phyloP scores from a whole-genome alignment of 2,329 filamentous ascomycete genomes.

The Exophiala aquamarina region DNA sequence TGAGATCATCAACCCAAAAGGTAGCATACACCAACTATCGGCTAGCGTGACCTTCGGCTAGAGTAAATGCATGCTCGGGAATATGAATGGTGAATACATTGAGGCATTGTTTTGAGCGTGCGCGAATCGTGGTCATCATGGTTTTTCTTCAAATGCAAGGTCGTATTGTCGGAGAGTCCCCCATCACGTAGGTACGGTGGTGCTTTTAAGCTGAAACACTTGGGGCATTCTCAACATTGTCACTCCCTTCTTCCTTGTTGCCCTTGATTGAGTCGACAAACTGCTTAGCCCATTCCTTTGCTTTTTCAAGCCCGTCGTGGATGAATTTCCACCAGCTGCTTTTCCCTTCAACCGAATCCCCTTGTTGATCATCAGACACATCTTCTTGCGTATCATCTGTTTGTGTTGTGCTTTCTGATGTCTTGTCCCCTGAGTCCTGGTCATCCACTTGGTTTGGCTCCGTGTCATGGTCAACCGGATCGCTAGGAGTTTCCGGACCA shows the following conservation, averaged over 20 bases:
- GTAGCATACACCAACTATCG: too few species aligned
- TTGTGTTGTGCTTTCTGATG: not conserved
- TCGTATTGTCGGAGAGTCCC: too few species aligned
- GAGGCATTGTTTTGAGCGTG: too few species aligned
- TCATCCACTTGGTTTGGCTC: constrained; percentile 7
- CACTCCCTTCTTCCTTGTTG: constrained; percentile 22
- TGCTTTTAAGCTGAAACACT: not conserved
- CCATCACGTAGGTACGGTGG: too few species aligned
- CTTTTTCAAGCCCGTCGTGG: constrained; percentile 27
- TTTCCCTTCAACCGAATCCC: not conserved
- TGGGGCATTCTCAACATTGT: not conserved
- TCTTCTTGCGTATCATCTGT: constrained; percentile 1
- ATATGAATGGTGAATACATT: too few species aligned
- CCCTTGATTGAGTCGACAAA: constrained; percentile 27
- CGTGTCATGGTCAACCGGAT: constrained; percentile 13
- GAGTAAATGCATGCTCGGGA: too few species aligned
- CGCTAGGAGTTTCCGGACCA: constrained; percentile 14
- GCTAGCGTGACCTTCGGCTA: too few species aligned
- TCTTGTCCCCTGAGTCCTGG: not conserved
- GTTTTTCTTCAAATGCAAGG: too few species aligned
- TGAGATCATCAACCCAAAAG: too few species aligned
- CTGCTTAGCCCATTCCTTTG: constrained; percentile 29
- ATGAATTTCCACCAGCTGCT: constrained; percentile 27
- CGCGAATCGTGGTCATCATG: too few species aligned
- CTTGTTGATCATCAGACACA: constrained; percentile 1